phyloP scores from a whole-genome alignment of 2,329 filamentous ascomycete species.

The Monilinia fructigena region DNA sequence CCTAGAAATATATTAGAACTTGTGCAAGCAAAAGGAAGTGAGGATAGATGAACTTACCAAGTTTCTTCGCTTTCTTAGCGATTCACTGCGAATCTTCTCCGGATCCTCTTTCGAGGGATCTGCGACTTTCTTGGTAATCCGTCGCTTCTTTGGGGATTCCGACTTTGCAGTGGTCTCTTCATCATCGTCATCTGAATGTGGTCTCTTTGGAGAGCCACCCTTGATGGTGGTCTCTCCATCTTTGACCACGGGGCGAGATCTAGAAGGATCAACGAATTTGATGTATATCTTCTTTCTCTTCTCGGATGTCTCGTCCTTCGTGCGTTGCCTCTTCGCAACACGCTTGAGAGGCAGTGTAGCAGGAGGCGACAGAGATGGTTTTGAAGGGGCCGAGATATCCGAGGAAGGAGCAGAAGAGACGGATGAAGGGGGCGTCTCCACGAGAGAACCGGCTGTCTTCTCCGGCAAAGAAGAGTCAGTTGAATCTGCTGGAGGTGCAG shows the following conservation, averaged over 20 bases:
- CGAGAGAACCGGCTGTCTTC: neutral
- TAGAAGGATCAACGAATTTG: neutral
- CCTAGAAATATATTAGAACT: neutral
- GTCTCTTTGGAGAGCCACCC: neutral
- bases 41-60: neutral
- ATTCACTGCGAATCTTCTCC: slow-evolving; percentile 10
- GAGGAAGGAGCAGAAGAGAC: neutral
- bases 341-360: neutral
- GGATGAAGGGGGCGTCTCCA: neutral
- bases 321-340: too few relatives aligned
- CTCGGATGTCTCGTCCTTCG: neutral
- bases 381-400: neutral
- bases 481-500: neutral
- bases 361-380: neutral
- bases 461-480: too few relatives aligned
- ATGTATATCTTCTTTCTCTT: neutral
- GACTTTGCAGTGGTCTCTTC: neutral
- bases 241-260: neutral
- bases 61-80: slow-evolving; percentile 10
- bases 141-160: neutral
- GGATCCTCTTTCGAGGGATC: slow-evolving; percentile 7
- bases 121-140: neutral
- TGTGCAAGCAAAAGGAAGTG: neutral
- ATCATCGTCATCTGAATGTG: neutral
- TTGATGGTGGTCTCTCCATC: neutral